Evolutionary conservation across 345 rosid genomes (phyloP).

Genomic region (Salix brachista): DNA sequence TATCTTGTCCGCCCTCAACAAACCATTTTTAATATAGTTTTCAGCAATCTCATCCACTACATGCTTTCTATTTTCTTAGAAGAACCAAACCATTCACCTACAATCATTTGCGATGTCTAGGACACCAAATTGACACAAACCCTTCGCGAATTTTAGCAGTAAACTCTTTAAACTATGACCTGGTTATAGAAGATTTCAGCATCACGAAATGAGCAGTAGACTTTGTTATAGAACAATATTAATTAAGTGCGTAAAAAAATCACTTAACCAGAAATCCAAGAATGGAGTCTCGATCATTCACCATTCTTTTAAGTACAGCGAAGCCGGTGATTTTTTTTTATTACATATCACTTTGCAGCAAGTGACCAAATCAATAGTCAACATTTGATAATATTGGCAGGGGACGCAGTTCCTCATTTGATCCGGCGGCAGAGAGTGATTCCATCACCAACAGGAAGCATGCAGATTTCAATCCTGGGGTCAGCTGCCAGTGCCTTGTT

Average conservation of each 20-base stretch:
- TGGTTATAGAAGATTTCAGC: background rate
- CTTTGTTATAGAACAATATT: background rate
- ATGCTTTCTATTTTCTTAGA: too few relatives aligned
- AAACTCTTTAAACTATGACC: background rate
- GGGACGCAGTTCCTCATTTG: conserved; percentile 13
- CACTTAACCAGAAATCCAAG: background rate
- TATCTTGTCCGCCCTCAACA: too few relatives aligned
- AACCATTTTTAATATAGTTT: too few relatives aligned
- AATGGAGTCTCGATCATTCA: background rate
- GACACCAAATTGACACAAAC: background rate
- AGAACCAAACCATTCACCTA: too few relatives aligned
- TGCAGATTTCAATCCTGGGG: conserved; percentile 93
- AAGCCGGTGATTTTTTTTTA: too few relatives aligned
- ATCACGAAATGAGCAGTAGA: background rate
- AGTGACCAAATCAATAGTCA: background rate
- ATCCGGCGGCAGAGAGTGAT: conserved; percentile 95
- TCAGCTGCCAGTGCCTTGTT: conserved; percentile 95
- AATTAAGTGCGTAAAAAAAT: background rate
- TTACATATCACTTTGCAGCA: background rate
- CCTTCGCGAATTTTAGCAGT: background rate
- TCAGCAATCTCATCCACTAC: too few relatives aligned
- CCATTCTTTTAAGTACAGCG: background rate
- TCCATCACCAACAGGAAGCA: conserved; percentile 96
- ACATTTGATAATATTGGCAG: background rate
- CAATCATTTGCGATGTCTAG: background rate